phyloP scores from a whole-genome alignment of 257 asterid species.

The Schizonepeta tenuifolia region DNA sequence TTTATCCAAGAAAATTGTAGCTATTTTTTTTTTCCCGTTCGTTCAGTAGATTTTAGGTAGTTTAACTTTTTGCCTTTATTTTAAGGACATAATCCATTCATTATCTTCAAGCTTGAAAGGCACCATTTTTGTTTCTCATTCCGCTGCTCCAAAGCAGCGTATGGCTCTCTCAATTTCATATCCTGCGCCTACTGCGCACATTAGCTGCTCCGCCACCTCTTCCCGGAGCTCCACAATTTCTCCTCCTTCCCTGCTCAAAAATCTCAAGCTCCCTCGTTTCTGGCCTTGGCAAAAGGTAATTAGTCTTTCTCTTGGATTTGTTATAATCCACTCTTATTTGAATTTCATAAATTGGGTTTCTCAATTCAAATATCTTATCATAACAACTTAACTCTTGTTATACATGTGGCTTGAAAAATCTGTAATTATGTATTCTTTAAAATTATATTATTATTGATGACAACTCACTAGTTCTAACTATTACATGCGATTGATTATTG shows the following conservation, averaged over 20 bases:
- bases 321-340: neutral
- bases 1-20: too few relatives aligned
- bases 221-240: slow-evolving; percentile 41
- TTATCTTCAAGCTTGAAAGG: slow-evolving; percentile 36
- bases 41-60: too few relatives aligned
- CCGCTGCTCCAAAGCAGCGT: neutral
- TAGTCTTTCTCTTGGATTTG: neutral
- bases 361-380: neutral
- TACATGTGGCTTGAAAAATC: too few relatives aligned
- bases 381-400: slow-evolving; percentile 4
- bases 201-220: slow-evolving; percentile 46
- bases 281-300: slow-evolving; percentile 97
- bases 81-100: too few relatives aligned
- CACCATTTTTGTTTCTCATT: neutral
- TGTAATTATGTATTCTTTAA: too few relatives aligned
- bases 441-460: too few relatives aligned
- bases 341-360: neutral
- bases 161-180: slow-evolving; percentile 55
- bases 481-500: neutral
- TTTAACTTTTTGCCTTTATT: too few relatives aligned
- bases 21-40: too few relatives aligned
- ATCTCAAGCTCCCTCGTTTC: slow-evolving; percentile 73
- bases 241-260: slow-evolving; percentile 50
- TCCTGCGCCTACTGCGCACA: slow-evolving; percentile 42
- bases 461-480: too few relatives aligned